These are phyloP conservation scores for Ascocoryne sarcoides DNA, from an alignment of 2,329 filamentous ascomycete genomes.

Conservation along the genomic window DNA sequence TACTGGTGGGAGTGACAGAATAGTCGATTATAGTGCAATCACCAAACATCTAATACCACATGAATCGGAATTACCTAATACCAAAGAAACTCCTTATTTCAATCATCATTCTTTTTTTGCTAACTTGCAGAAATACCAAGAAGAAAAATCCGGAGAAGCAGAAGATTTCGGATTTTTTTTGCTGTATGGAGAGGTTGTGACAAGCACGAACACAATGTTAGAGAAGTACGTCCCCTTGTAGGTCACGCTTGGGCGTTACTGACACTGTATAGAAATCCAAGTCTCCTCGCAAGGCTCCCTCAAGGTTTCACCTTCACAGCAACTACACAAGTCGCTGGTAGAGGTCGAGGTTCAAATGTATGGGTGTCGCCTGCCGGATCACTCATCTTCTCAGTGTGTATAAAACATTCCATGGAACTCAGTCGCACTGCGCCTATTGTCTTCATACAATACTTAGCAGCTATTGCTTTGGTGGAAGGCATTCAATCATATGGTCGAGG, in stretches of 20 bases:
- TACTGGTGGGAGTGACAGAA: slow-evolving; percentile 41
- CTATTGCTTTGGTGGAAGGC: slow-evolving; percentile 77
- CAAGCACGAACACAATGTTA: slow-evolving; percentile 85
- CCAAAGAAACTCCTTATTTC: slow-evolving; percentile 74
- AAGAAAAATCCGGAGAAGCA: slow-evolving; percentile 42
- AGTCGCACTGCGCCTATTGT: slow-evolving; percentile 69
- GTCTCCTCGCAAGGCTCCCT: slow-evolving; percentile 66
- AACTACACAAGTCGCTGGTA: slow-evolving; percentile 77
- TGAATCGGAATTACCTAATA: slow-evolving; percentile 55
- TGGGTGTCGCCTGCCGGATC: slow-evolving; percentile 87
- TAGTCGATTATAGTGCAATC: slow-evolving; percentile 65
- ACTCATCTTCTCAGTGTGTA: slow-evolving; percentile 79
- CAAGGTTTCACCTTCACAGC: slow-evolving; percentile 83
- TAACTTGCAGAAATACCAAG: slow-evolving; percentile 59
- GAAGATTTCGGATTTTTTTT: slow-evolving; percentile 67
- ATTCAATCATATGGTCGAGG: slow-evolving; percentile 70
- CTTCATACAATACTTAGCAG: slow-evolving; percentile 89
- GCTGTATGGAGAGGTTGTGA: slow-evolving; percentile 85
- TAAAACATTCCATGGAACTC: slow-evolving; percentile 72
- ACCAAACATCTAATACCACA: slow-evolving; percentile 69
- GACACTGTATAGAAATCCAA: slow-evolving; percentile 53
- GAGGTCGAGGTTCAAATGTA: slow-evolving; percentile 84
- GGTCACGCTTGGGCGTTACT: slow-evolving; percentile 6
- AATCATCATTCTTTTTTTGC: slow-evolving; percentile 73
- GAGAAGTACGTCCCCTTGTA: slow-evolving; percentile 59